Evolutionary conservation across 257 asterid genomes (phyloP).

Genomic region (Mitragyna speciosa): DNA sequence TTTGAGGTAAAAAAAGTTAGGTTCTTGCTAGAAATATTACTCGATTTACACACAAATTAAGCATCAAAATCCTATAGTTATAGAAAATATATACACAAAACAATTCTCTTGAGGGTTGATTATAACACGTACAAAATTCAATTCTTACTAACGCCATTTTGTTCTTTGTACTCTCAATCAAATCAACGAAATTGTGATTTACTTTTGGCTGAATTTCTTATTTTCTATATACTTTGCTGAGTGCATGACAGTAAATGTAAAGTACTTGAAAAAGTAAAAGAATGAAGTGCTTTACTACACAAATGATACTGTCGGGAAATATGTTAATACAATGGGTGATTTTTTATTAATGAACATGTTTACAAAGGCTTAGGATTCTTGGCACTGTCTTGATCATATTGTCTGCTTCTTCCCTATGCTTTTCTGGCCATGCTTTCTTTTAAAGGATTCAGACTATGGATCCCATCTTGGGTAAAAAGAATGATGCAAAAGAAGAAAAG

Average conservation of each 20-base stretch:
- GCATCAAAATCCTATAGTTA: background rate
- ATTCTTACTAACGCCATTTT: background rate
- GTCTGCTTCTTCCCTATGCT: slow-evolving; percentile 15
- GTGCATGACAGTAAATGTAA: slow-evolving; percentile 13
- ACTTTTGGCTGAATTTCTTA: background rate
- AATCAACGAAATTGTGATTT: background rate
- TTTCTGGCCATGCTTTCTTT: slow-evolving; percentile 15
- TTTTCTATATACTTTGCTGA: background rate
- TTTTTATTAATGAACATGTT: slow-evolving; percentile 13
- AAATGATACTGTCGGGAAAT: slow-evolving; percentile 25
- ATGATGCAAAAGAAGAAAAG: background rate
- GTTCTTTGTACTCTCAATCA: background rate
- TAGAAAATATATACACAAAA: too few species aligned
- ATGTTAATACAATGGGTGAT: background rate
- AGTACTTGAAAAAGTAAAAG: background rate
- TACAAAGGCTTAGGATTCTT: slow-evolving; percentile 16
- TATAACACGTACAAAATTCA: background rate
- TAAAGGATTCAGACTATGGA: background rate
- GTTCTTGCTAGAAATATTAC: background rate
- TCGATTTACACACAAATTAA: background rate
- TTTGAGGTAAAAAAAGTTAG: background rate
- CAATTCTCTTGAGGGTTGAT: too few species aligned
- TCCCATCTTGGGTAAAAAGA: slow-evolving; percentile 1
- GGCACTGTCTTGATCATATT: slow-evolving; percentile 15
- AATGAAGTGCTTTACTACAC: background rate